Evolutionary conservation across 2,329 filamentous ascomycete genomes (phyloP), one percentile per base, ranked within the genome.

Genomic region (Nothophoma quercina): DNA sequence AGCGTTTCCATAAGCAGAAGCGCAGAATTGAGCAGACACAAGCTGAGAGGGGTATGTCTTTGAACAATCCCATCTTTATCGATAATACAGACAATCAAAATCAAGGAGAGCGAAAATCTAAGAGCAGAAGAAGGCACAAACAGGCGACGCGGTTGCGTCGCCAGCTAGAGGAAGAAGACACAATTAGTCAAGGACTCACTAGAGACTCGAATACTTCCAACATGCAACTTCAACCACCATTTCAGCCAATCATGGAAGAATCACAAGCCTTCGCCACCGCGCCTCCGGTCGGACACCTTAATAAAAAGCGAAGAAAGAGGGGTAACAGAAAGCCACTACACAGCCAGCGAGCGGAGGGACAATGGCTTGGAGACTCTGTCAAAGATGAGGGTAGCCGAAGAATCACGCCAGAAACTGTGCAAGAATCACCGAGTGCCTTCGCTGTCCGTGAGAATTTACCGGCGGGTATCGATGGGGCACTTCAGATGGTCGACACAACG

Each of bases 1-100:
- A 51, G 30, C 41, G 33, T 1, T 54, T 43, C 36, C 38, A 47
- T 7, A 19, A 36, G 7, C 50, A 50, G 26, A 51, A 42, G 22
- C 16, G 12, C 18, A 30, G 15, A 4, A 38, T 50, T 3, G 48
- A 49, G 15, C 21, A 46, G 7, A 46, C 33, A 21, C 57, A 51
- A 21, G 25, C 29, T 5, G 38, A 33, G 22, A 13, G 36, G 2
- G 25, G 44, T 5, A 40, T 50, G n/a, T 7, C 6, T 15, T 5
- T 12, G 12, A n/a, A 3, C 6, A 7, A 23, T 1, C n/a, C 7
- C 18, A 6, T 19, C 10, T n/a, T n/a, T 33, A 23, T 9, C 15
- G 4, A 39, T 19, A 32, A 29, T 10, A 2, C 16, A 3, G 23
- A 21, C 3, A 8, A 35, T 3, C 22, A 16, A 9, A 22, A 2